These are phyloP conservation scores for Backusella liffmaniae DNA, from an alignment of 192 early-diverging fungal genomes.

Conservation along the genomic window DNA sequence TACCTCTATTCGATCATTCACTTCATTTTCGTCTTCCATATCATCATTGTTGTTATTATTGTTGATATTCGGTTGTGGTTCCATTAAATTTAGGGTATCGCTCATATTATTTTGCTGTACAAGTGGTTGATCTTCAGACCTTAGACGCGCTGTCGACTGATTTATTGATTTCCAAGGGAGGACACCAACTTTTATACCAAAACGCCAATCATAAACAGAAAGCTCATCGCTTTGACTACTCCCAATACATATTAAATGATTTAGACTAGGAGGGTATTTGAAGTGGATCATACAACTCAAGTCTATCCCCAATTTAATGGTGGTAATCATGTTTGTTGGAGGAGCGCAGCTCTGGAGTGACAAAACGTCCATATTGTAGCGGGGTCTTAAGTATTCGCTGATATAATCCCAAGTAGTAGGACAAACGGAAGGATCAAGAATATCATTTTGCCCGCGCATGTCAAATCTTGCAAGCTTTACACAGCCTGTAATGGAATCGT, in stretches of 20 bases:
- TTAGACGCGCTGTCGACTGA: neutral
- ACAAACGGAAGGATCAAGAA: slow-evolving; percentile 16
- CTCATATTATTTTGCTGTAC: neutral
- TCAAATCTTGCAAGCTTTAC: slow-evolving; percentile 1
- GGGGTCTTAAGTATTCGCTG: neutral
- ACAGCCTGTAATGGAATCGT: slow-evolving; percentile 3
- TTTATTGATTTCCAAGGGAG: slow-evolving; percentile 20
- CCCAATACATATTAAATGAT: slow-evolving; percentile 27
- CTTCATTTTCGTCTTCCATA: neutral
- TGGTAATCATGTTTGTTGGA: slow-evolving; percentile 6
- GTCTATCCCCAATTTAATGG: slow-evolving; percentile 14
- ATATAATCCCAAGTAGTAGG: slow-evolving; percentile 12
- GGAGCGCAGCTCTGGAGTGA: neutral
- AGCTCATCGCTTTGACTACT: slow-evolving; percentile 24
- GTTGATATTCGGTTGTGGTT: neutral
- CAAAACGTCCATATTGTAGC: neutral
- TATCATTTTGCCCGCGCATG: neutral
- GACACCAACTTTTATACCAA: slow-evolving; percentile 29
- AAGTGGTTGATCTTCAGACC: neutral
- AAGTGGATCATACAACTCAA: slow-evolving; percentile 29
- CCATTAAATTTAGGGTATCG: neutral
- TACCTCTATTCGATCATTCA: neutral
- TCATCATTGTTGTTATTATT: neutral
- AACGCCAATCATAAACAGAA: slow-evolving; percentile 36
- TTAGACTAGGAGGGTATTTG: slow-evolving; percentile 21